phyloP scores from a whole-genome alignment of 495 filamentous ascomycete species.

The Antarctomyces pellizariae region DNA sequence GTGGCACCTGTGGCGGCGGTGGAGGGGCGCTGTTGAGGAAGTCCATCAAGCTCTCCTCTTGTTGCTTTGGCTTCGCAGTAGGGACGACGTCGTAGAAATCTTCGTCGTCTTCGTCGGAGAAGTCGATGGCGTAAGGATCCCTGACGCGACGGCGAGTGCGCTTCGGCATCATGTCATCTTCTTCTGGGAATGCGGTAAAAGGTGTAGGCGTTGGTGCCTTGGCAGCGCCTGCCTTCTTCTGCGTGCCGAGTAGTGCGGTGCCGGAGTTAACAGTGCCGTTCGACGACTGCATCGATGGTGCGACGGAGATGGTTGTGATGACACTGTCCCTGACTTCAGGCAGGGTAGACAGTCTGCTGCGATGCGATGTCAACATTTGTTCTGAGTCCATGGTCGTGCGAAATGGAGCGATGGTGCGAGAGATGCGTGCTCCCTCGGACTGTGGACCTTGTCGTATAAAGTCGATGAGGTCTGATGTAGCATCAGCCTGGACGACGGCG shows the following conservation, averaged over 20 bases:
- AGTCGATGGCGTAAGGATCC: conserved; percentile 83
- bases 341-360: too few species aligned
- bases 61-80: conserved; percentile 14
- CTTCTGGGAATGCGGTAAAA: too few species aligned
- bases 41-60: conserved; percentile 63
- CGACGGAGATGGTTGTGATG: conserved; percentile 19
- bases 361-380: conserved; percentile 33
- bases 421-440: conserved; percentile 37
- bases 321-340: too few species aligned
- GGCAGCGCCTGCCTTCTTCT: conserved; percentile 5
- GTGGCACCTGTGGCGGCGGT: conserved; percentile 27
- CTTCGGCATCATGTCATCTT: conserved; percentile 27
- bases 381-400: conserved; percentile 70
- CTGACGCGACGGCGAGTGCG: conserved; percentile 55
- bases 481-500: conserved; percentile 34
- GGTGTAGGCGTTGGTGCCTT: not conserved
- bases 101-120: conserved; percentile 54
- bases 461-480: conserved; percentile 72
- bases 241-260: conserved; percentile 22
- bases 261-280: conserved; percentile 29
- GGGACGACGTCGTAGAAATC: conserved; percentile 16
- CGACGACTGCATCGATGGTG: conserved; percentile 20
- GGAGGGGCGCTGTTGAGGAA: conserved; percentile 72
- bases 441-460: conserved; percentile 77
- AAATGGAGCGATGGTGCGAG: conserved; percentile 68